Evolutionary conservation across 176 grass and related monocot species (phyloP), one percentile per base, ranked within the genome.

Genomic region (Luzula sylvatica): DNA sequence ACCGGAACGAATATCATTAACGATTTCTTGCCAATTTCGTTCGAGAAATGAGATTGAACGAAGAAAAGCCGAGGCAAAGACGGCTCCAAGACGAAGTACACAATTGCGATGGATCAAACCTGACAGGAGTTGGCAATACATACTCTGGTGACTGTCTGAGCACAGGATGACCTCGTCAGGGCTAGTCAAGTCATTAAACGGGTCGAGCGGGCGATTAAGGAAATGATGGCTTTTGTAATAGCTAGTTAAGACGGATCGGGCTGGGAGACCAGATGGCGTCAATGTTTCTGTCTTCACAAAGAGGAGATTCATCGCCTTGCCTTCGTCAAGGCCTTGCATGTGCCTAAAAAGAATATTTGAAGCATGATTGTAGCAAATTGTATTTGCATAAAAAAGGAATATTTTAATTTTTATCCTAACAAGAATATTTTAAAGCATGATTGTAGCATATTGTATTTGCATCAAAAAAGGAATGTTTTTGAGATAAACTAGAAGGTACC

Each of bases 221-320:
- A 89, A 89, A 20, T 83, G 85, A 38, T 72, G 66, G 19, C 85
- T 83, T 58, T 80, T 89, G 60, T 89, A 83, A 29, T 83, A 89
- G 63, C 85, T 89, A 26, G 79, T 89, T 56, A 89, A 76, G 12
- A 89, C 85, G 29, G 75, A 83, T 56, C 75, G 71, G 32, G 82
- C 68, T 5, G 75, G 86, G 17, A 73, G 68, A 17, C 79, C 86
- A 32, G 72, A 79, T 55, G 70, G 61, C 12, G 75, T 75, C 67
- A 72, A 32, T 54, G 71, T 72, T 73, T 83, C 85, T 6, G 67
- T 67, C 82, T 83, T 89, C 27, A 83, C 71, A 52, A 89, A 83
- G 67, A 83, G 79, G 66, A 89, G 79, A 61, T 83, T 72, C 79
- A 89, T 83, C 38, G 71, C 85, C 75, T 83, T 83, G 52, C 85